Evolutionary conservation across 768 basidiomycete species (phyloP).

Genomic region (Leucosporidium yakuticum): DNA sequence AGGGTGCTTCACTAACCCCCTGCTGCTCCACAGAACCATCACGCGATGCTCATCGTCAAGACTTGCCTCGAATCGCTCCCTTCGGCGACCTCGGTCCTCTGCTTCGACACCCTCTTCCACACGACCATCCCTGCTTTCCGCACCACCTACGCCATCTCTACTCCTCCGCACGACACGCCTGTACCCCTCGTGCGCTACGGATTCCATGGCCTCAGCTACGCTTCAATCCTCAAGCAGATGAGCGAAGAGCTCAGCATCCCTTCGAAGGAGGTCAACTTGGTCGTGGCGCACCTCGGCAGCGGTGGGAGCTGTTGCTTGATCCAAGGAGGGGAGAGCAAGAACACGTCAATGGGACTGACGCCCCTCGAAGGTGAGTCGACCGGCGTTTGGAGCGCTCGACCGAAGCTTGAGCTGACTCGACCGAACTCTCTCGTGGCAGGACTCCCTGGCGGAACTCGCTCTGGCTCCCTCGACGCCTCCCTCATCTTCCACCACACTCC

Average conservation of each 20-base stretch:
- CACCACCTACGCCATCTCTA: conserved; percentile 66
- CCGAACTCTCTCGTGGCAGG: conserved; percentile 39
- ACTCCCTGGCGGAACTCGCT: conserved; percentile 79
- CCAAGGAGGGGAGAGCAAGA: conserved; percentile 55
- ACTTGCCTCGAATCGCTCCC: conserved; percentile 61
- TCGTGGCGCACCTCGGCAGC: conserved; percentile 82
- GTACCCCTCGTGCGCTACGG: conserved; percentile 81
- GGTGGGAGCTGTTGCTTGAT: conserved; percentile 66
- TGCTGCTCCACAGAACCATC: conserved; percentile 43
- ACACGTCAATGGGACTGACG: conserved; percentile 85
- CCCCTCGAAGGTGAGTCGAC: conserved; percentile 58
- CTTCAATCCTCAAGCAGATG: conserved; percentile 61
- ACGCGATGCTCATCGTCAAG: conserved; percentile 46
- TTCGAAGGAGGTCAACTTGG: conserved; percentile 58
- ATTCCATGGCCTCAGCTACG: conserved; percentile 65
- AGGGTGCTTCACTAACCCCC: conserved; percentile 47
- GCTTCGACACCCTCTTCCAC: conserved; percentile 86
- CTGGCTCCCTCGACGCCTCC: conserved; percentile 74
- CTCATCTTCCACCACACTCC: conserved; percentile 78
- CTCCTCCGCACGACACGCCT: conserved; percentile 56
- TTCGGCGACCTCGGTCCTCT: conserved; percentile 65
- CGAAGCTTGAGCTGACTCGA: neutral
- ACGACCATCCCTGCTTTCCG: conserved; percentile 67
- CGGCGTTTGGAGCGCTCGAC: too few species aligned
- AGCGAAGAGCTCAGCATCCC: conserved; percentile 57